Evolutionary conservation across 257 asterid species (phyloP).

Genomic region (Solanum boliviense): DNA sequence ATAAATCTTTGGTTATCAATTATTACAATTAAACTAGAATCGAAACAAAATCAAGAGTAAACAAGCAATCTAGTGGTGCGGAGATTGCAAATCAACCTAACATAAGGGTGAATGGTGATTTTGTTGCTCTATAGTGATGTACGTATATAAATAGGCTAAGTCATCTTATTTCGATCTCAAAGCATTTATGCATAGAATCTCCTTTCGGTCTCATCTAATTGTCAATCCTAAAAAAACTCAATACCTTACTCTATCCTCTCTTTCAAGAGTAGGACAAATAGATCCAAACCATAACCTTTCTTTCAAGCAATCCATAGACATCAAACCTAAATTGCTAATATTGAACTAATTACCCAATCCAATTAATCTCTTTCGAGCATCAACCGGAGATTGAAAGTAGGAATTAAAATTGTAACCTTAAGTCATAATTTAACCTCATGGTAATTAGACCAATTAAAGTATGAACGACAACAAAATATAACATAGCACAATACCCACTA

Average conservation of each 20-base stretch:
- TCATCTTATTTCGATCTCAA: neutral
- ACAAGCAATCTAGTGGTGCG: neutral
- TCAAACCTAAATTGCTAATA: neutral
- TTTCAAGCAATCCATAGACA: neutral
- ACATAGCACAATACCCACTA: too few species aligned
- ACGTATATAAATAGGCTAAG: neutral
- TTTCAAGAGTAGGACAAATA: neutral
- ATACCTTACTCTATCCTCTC: neutral
- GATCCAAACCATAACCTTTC: neutral
- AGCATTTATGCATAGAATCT: too few species aligned
- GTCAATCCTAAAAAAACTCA: neutral
- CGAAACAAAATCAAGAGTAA: neutral
- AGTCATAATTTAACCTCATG: too few species aligned
- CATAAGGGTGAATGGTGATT: neutral
- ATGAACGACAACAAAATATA: too few species aligned
- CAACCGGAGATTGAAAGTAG: too few species aligned
- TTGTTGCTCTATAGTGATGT: neutral
- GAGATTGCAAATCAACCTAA: neutral
- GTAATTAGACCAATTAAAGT: too few species aligned
- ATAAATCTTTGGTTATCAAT: too few species aligned
- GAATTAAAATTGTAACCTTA: too few species aligned
- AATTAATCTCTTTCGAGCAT: too few species aligned
- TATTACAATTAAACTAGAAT: too few species aligned
- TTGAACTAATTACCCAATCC: too few species aligned
- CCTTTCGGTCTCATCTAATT: neutral